Conservation (phyloP, 768 basidiomycete species). For the Neoboletus brunneissimus region DNA sequence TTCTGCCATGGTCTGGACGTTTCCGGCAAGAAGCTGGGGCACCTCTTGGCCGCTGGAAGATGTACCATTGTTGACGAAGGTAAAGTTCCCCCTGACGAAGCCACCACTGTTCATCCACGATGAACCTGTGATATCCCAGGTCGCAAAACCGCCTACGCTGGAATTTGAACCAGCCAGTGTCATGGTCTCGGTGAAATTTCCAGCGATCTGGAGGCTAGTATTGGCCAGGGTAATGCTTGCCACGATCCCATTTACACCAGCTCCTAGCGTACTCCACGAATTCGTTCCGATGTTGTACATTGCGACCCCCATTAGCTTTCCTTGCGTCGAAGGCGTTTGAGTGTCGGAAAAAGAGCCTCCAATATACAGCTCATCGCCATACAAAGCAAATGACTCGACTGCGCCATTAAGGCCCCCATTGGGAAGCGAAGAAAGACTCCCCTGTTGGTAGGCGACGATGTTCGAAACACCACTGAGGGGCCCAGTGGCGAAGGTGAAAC, state of each 20-base stretch:
- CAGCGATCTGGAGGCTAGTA: conserved; percentile 60
- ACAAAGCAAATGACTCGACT: conserved; percentile 64
- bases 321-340: conserved; percentile 46
- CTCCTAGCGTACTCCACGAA: conserved; percentile 65
- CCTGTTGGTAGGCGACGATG: conserved; percentile 66
- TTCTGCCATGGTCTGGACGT: conserved; percentile 49
- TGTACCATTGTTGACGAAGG: conserved; percentile 67
- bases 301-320: conserved; percentile 58
- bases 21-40: conserved; percentile 69
- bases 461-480: conserved; percentile 60
- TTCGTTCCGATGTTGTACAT: conserved; percentile 65
- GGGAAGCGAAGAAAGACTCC: conserved; percentile 50
- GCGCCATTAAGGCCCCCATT: conserved; percentile 76
- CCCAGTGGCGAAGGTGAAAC: conserved; percentile 62
- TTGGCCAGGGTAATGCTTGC: conserved; percentile 50
- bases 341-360: conserved; percentile 89
- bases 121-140: conserved; percentile 60
- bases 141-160: conserved; percentile 61
- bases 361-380: conserved; percentile 67
- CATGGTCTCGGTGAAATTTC: conserved; percentile 64
- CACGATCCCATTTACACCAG: conserved; percentile 79
- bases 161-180: conserved; percentile 36
- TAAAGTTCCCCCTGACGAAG: conserved; percentile 67
- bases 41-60: conserved; percentile 37
- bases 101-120: conserved; percentile 76